Conservation (phyloP, 2,329 filamentous ascomycete species). For the Fusarium incarnatum region DNA sequence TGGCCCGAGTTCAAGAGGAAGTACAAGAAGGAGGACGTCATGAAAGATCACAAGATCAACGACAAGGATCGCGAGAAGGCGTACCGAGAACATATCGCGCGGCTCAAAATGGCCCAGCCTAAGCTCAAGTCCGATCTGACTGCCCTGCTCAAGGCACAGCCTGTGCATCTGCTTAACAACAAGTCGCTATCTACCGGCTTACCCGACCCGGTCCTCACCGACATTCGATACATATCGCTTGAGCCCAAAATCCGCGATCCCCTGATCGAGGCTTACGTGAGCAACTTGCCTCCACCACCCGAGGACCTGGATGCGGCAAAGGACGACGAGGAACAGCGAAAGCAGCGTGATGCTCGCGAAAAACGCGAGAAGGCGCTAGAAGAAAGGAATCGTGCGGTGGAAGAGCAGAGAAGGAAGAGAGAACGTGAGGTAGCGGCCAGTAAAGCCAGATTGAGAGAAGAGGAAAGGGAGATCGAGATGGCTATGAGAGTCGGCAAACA, state of each 20-base stretch:
- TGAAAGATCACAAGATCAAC: conserved; percentile 77
- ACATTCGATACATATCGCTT: conserved; percentile 77
- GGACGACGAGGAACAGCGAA: conserved; percentile 64
- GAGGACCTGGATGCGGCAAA: conserved; percentile 54
- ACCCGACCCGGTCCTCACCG: conserved; percentile 71
- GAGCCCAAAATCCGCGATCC: conserved; percentile 70
- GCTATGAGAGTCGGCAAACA: conserved; percentile 77
- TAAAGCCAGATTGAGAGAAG: conserved; percentile 71
- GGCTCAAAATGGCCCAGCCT: conserved; percentile 73
- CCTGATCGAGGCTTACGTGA: conserved; percentile 74
- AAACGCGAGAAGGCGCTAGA: conserved; percentile 75
- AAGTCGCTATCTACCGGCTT: conserved; percentile 67
- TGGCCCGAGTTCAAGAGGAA: conserved; percentile 98
- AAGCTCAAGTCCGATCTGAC: conserved; percentile 77
- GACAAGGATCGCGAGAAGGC: conserved; percentile 85
- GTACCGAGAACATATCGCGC: conserved; percentile 79
- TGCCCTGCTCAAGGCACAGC: conserved; percentile 71
- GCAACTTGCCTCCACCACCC: conserved; percentile 70
- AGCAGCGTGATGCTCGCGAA: conserved; percentile 62
- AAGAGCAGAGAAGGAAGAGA: conserved; percentile 71
- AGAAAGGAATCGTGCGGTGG: conserved; percentile 71
- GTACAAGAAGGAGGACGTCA: conserved; percentile 81
- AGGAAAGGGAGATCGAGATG: conserved; percentile 74
- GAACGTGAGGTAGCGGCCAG: conserved; percentile 69
- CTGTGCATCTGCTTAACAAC: conserved; percentile 69